These are phyloP conservation scores for Pseudogymnoascus pannorum DNA, from an alignment of 2,329 filamentous ascomycete species.

Conservation along the genomic window DNA sequence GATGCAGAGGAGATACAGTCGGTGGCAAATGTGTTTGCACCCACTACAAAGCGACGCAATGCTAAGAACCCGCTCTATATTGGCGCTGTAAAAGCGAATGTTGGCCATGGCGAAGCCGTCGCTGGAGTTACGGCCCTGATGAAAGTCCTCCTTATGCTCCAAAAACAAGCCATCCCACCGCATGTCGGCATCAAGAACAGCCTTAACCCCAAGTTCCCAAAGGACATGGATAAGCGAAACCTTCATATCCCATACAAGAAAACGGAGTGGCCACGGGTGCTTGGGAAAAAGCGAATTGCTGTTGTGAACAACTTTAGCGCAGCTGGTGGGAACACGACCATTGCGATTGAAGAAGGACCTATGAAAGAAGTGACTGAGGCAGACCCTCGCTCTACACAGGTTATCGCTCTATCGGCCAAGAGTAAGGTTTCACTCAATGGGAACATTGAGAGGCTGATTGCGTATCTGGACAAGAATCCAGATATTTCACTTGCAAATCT, in stretches of 20 bases:
- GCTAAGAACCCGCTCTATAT: slow-evolving; percentile 34
- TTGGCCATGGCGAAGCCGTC: slow-evolving; percentile 41
- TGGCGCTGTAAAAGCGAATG: slow-evolving; percentile 57
- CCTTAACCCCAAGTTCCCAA: slow-evolving; percentile 16
- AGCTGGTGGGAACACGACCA: slow-evolving; percentile 19
- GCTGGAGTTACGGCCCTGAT: slow-evolving; percentile 16
- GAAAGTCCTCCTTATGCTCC: slow-evolving; percentile 14
- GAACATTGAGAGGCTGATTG: too few relatives aligned
- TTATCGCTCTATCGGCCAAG: slow-evolving; percentile 42
- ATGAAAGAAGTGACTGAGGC: slow-evolving; percentile 25
- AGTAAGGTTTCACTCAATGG: slow-evolving; percentile 11
- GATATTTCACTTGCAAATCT: too few relatives aligned
- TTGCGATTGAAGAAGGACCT: slow-evolving; percentile 18
- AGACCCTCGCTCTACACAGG: slow-evolving; percentile 32
- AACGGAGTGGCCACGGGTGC: slow-evolving; percentile 15
- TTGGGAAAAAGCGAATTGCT: slow-evolving; percentile 31
- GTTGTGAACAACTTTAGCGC: slow-evolving; percentile 41
- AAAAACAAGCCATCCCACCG: neutral
- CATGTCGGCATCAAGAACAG: slow-evolving; percentile 16
- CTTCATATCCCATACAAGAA: slow-evolving; percentile 11
- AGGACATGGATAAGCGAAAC: slow-evolving; percentile 29
- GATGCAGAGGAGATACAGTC: slow-evolving; percentile 11
- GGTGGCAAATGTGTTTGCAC: neutral
- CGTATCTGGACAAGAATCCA: too few relatives aligned
- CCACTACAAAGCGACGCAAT: neutral